These are phyloP conservation scores for Tylopilus subfusipes DNA, from an alignment of 768 basidiomycete genomes.

Conservation along the genomic window DNA sequence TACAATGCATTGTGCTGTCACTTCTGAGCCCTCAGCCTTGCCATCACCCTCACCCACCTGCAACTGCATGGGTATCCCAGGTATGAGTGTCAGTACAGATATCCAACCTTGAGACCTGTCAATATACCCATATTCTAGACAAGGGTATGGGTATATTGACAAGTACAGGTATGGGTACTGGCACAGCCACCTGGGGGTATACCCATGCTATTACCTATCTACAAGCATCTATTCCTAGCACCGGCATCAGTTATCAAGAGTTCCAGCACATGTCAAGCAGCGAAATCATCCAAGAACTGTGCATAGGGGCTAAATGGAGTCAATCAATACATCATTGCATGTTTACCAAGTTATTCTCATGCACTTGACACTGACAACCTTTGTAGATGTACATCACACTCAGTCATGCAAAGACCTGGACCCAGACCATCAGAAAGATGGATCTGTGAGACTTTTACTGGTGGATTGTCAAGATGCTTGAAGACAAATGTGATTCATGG, in stretches of 20 bases:
- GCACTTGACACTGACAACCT: background rate
- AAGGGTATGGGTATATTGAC: too few relatives aligned
- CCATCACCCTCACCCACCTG: too few relatives aligned
- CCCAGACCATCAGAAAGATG: background rate
- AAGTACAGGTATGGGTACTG: too few relatives aligned
- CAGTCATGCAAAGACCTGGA: background rate
- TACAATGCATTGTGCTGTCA: too few relatives aligned
- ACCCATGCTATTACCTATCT: too few relatives aligned
- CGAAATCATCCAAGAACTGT: conserved; percentile 1
- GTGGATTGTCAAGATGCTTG: background rate
- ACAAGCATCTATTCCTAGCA: background rate
- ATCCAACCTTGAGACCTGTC: too few relatives aligned
- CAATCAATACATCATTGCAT: background rate
- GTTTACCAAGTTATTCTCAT: background rate
- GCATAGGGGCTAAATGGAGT: background rate
- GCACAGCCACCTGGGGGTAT: too few relatives aligned
- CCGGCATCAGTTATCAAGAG: background rate
- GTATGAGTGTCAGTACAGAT: too few relatives aligned
- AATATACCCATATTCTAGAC: too few relatives aligned
- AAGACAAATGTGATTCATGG: background rate
- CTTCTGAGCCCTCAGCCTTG: too few relatives aligned
- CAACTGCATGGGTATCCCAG: too few relatives aligned
- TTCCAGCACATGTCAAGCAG: background rate
- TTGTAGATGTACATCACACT: background rate
- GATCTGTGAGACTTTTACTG: background rate